Conservation (phyloP, 2,329 filamentous ascomycete species). For the Fusarium nygamai region DNA sequence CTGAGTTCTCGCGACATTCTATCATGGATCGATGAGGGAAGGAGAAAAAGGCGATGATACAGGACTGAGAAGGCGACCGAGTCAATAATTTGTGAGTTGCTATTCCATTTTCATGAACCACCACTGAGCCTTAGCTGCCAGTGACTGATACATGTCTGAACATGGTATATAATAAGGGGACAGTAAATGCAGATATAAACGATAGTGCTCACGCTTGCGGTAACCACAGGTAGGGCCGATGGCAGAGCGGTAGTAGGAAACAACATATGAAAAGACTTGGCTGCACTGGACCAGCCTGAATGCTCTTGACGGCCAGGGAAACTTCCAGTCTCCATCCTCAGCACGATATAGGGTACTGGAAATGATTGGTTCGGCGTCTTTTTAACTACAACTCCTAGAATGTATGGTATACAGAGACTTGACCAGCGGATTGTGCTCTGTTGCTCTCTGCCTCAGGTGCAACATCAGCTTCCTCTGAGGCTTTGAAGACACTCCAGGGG, state of each 20-base stretch:
- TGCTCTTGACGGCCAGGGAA: not conserved
- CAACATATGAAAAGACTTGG: not conserved
- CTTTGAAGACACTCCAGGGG: not conserved
- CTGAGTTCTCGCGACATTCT: not conserved
- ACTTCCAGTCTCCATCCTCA: not conserved
- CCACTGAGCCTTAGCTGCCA: not conserved
- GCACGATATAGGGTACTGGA: rapidly evolving
- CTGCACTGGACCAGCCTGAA: not conserved
- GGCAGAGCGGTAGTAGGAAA: not conserved
- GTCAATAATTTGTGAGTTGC: not conserved
- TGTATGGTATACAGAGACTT: not conserved
- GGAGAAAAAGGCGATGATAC: not conserved
- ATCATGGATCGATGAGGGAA: not conserved
- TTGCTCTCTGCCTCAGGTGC: not conserved
- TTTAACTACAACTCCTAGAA: not conserved
- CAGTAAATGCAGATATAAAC: not conserved
- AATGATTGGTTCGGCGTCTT: not conserved
- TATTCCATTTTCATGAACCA: not conserved
- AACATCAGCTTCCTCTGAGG: not conserved
- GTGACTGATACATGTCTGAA: not conserved
- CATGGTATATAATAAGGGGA: not conserved
- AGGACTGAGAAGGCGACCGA: not conserved
- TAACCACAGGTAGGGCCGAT: not conserved
- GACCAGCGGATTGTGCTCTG: not conserved
- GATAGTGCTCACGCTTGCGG: not conserved